Evolutionary conservation across 257 asterid genomes (phyloP), one percentile per base, ranked within the genome.

Genomic region (Solanum paucissectum): DNA sequence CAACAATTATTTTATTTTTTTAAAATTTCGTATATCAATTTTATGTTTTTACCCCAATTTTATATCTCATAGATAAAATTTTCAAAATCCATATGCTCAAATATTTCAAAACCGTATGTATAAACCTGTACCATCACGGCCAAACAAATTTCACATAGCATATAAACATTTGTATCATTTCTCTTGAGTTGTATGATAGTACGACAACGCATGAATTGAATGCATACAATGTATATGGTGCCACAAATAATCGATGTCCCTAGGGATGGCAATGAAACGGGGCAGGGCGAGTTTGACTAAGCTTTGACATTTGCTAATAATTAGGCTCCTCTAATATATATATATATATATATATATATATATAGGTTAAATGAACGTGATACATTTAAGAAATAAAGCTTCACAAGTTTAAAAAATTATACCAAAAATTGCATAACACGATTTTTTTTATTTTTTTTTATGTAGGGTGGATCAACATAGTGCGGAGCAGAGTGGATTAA

Each of bases 201-300:
- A 5, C 12, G 55, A 7, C 7, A 46, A 46, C 55, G 1, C 7
- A 46, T 13, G 6, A 42, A 42, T 42, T 42, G 46, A 42, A 42
- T 14, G 58, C 58, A 46, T 46, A 46, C 55, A 46, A 46, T 4
- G 20, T 12, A 2, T 52, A 18, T 55, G 64, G n/a, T 55, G 64
- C 64, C 0, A 20, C 64, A 55, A 55, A 0, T 55, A 55, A 55
- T 0, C 0, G 64, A 55, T 2, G 25, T 6, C 64, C 0, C 0
- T 55, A 55, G 64, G 64, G 64, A 7, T 55, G 64, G 0, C 23
- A 52, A 52, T 52, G n/a, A 18, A 52, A 52, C n/a, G 62, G 23
- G 62, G 4, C n/a, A 52, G n/a, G 1, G 23, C 0, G n/a, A 1
- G 62, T 5, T 52, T 52, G 62, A 52, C 9, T 52, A 1, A 16